These are phyloP conservation scores for Colletotrichum sublineola DNA, from an alignment of 2,329 filamentous ascomycete genomes.

Conservation along the genomic window DNA sequence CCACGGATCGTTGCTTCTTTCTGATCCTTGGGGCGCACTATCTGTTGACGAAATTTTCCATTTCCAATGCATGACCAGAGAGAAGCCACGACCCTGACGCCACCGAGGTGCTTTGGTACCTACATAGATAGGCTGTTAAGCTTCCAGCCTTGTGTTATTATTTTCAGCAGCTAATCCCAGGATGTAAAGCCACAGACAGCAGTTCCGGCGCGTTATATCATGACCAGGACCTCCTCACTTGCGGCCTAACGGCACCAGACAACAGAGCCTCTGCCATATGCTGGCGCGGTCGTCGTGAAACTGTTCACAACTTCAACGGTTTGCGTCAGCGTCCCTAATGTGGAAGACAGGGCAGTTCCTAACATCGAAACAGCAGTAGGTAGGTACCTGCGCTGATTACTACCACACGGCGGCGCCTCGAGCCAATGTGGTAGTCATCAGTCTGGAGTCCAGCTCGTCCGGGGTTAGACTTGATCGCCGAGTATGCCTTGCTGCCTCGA, in stretches of 20 bases:
- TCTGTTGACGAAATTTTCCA: neutral
- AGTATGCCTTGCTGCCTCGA: conserved; percentile 33
- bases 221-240: neutral
- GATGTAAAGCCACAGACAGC: conserved; percentile 2
- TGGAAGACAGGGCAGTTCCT: conserved; percentile 8
- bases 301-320: conserved; percentile 2
- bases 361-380: neutral
- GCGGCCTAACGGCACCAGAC: neutral
- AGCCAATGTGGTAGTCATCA: conserved; percentile 18
- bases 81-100: neutral
- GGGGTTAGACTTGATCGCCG: conserved; percentile 15
- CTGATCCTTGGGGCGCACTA: neutral
- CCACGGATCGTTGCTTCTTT: neutral
- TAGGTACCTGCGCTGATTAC: neutral
- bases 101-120: neutral
- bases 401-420: neutral
- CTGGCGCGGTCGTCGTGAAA: neutral
- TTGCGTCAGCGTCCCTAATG: conserved; percentile 1
- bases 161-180: neutral
- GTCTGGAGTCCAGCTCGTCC: conserved; percentile 11
- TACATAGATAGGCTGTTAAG: neutral
- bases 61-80: neutral
- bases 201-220: neutral
- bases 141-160: neutral
- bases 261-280: neutral